Evolutionary conservation across 2,329 filamentous ascomycete genomes (phyloP), one percentile per base, ranked within the genome.

Genomic region (Aspergillus sp.): DNA sequence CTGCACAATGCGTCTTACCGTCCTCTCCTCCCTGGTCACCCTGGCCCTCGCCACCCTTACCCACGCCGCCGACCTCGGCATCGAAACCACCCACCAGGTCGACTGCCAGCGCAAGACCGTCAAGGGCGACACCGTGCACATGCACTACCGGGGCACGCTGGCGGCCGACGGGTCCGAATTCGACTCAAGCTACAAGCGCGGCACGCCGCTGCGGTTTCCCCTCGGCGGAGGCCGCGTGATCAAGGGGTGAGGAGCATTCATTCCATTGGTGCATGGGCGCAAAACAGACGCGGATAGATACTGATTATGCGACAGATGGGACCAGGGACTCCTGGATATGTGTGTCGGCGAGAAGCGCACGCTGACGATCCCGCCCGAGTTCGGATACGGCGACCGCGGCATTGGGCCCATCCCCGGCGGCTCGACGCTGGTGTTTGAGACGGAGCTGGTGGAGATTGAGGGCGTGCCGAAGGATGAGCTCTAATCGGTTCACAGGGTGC

Each of bases 311-410:
- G 9, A 64, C 63, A 89, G 87, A 68, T 97, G 92, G 93, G 93
- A 97, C 65, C 75, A 95, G 69, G 93, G 93, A 46, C 81, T 97
- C 36, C 64, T 94, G 49, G 89, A 89, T 67, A 97, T 97, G 92
- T 97, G 94, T 75, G 88, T 95, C 63, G 93, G 94, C 57, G 93
- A 97, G 80, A 93, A 92, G 80, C 84, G 88, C 63, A 93, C 84
- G 50, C 76, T 99, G 71, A 97, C 88, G 17, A 94, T 99, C 52
- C 91, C 91, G n/a, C 90, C 93, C 17, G 84, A 87, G 67, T 78
- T 88, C 67, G 94, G 85, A 45, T 99, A 97, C 73, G 94, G 94
- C 47, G 77, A 87, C 57, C 81, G 85, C 49, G 80, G 74, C 34
- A 83, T 89, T 69, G 91, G 91, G 1, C 91, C 91, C 19, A 97